These are phyloP conservation scores for Teratosphaeriaceae sp. DNA, from an alignment of 2,329 filamentous ascomycete genomes.

Conservation along the genomic window DNA sequence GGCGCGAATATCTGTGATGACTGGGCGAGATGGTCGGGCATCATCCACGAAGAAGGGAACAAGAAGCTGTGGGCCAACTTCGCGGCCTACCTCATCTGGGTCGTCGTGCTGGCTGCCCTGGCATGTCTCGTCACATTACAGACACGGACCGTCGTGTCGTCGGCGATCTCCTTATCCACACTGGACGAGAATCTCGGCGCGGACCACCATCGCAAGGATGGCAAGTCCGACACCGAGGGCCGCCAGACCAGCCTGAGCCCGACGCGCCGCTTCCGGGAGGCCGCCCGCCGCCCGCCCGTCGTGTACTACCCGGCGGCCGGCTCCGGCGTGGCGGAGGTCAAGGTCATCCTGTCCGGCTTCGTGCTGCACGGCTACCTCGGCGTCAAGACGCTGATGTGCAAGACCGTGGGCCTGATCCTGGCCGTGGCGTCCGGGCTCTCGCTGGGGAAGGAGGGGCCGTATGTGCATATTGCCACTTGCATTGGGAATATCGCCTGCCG, in stretches of 20 bases:
- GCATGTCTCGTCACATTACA: constrained; percentile 76
- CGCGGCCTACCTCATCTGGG: constrained; percentile 64
- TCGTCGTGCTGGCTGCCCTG: constrained; percentile 60
- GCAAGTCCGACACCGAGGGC: constrained; percentile 29
- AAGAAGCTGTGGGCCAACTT: constrained; percentile 65
- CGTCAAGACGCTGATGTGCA: constrained; percentile 76
- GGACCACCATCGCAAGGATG: constrained; percentile 37
- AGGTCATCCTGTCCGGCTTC: constrained; percentile 96
- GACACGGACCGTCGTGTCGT: constrained; percentile 93
- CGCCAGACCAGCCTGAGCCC: constrained; percentile 34
- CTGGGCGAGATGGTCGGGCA: constrained; percentile 61
- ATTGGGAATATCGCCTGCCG: constrained; percentile 93
- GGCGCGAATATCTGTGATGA: constrained; percentile 48
- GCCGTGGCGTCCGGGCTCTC: constrained; percentile 90
- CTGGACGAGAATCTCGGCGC: constrained; percentile 90
- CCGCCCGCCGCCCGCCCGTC: constrained; percentile 57
- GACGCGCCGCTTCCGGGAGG: constrained; percentile 34
- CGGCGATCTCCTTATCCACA: constrained; percentile 76
- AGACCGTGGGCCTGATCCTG: constrained; percentile 73
- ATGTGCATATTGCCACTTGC: constrained; percentile 94
- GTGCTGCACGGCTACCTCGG: constrained; percentile 94
- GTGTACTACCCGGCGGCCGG: constrained; percentile 94
- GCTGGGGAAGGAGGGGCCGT: constrained; percentile 90
- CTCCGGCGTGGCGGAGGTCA: constrained; percentile 93
- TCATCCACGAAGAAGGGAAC: constrained; percentile 43